These are phyloP conservation scores for Cryptococcus wingfieldii DNA, from an alignment of 1,284 basidiomycete species.

Conservation along the genomic window DNA sequence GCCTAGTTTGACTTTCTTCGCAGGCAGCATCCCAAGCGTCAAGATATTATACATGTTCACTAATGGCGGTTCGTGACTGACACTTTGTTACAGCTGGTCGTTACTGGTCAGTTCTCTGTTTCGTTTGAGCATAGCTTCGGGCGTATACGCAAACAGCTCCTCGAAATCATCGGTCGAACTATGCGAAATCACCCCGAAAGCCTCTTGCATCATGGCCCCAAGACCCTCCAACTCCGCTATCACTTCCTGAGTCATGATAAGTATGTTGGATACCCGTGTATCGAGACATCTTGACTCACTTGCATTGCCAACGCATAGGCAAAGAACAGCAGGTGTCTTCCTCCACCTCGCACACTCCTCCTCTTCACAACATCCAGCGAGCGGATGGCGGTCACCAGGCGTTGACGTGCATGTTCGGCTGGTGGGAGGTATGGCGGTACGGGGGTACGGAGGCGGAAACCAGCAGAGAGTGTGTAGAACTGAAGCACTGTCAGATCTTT, in stretches of 20 bases:
- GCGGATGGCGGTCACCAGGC: constrained; percentile 76
- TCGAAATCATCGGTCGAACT: constrained; percentile 64
- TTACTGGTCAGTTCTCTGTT: background rate
- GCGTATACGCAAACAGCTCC: constrained; percentile 53
- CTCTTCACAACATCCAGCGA: constrained; percentile 72
- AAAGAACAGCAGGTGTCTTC: constrained; percentile 83
- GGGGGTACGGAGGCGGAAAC: constrained; percentile 83
- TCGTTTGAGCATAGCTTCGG: background rate
- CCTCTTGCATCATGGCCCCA: constrained; percentile 71
- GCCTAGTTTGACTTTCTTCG: too few species aligned
- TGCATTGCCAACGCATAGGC: constrained; percentile 88
- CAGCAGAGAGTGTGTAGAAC: constrained; percentile 80
- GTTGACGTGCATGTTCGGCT: constrained; percentile 72
- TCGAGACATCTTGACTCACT: constrained; percentile 22
- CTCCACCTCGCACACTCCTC: constrained; percentile 56
- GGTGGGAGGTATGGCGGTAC: constrained; percentile 93
- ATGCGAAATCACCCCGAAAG: constrained; percentile 76
- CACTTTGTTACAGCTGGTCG: constrained; percentile 63
- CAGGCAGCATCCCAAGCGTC: too few species aligned
- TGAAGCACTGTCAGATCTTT: constrained; percentile 7
- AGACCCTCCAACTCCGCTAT: constrained; percentile 77
- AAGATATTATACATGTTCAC: too few species aligned
- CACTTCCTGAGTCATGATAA: constrained; percentile 55
- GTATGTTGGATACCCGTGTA: background rate
- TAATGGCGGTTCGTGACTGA: background rate